Evolutionary conservation across 139 green algal species (phyloP), one percentile per base, ranked within the genome.

Genomic region (Coccomyxa sp.): DNA sequence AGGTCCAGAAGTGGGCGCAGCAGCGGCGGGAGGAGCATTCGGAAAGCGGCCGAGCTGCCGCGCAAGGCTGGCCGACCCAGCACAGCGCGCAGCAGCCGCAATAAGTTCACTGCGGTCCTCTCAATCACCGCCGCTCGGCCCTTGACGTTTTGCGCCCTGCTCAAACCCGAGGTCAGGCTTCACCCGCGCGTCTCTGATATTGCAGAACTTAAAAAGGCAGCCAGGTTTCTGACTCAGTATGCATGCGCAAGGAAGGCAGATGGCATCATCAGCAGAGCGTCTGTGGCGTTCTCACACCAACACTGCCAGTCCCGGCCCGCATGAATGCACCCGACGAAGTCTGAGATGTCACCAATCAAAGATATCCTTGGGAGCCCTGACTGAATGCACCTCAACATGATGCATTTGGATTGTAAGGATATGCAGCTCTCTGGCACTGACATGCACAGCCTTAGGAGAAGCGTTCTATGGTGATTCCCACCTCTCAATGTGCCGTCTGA

Each of bases 1-100:
- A 67, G 60, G 30, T 83, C 80, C 59, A 83, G 59, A 3, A 83
- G 58, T n/a, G 80, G 80, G 58, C 28, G 60, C 30, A 83, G 63
- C 63, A 83, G 30, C 13, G 60, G 80, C 30, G 80, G 80, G 0
- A 83, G 80, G 60, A 83, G 30, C 28, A 59, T 67, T 25, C 60
- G 28, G 16, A 63, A 12, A 17, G 80, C 30, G 3, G 60, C 80
- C 9, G 71, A 58, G 57, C 13, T 45, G 13, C 80, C 59, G 30
- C 80, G 71, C 60, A 83, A 15, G 7, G 60, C 57, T 28, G 80
- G 80, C 28, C 74, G 80, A 0, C n/a, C 58, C 30, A 83, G 74
- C 80, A 83, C 25, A 23, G 60, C 16, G 11, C 23, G 14, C 15
- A 83, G 58, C 13, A 83, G 76, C n/a, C 80, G 80, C 31, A 83